Base-by-base conservation (phyloP, 345 rosid genomes). In the Gossypium sturtianum region DNA sequence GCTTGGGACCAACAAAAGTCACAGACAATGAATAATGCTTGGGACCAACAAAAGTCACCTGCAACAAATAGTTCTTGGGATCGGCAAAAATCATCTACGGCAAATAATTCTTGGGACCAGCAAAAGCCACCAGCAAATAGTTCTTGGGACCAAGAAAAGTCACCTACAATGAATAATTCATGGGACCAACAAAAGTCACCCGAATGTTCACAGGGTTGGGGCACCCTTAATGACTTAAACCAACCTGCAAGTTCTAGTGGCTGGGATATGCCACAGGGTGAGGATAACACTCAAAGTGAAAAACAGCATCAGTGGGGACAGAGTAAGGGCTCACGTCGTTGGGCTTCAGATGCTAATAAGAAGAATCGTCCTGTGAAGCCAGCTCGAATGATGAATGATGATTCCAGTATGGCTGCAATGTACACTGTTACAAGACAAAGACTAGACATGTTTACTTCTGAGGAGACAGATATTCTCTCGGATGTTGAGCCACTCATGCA, bases 381-480 rank as follows among this genome's bases (percentile, higher is more conserved):
- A 45, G 80, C 88, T 70, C 86, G 86, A 72, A 59, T 53, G 62
- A 59, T 22, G 22, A 69, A 73, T 52, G 84, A 76, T 56, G 83
- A 87, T 56, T 71, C 87, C 52, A 38, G 45, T 62, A 64, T 66
- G 13, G 82, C 77, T 66, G 81, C 81, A 1, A 70, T 89, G 79
- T 86, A 61, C 22, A 90, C 98, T 11, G 81, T 49, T 3, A 90
- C 94, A 2, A 74, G 94, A 66, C 97, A 89, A 56, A 87, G 91
- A 71, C 51, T 93, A 22, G 99, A 95, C 67, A 77, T 87, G 74
- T 95, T 95, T 78, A 90, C 93, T 51, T 84, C 97, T 12, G 92
- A 91, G 76, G 98, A 95, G 76, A 97, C 90, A 72, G 90, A 86
- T 41, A 87, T 93, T 65, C 88, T 95, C 23, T 76, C 80, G 3